Conservation (phyloP, 345 rosid species). For the Eucalyptus albens region DNA sequence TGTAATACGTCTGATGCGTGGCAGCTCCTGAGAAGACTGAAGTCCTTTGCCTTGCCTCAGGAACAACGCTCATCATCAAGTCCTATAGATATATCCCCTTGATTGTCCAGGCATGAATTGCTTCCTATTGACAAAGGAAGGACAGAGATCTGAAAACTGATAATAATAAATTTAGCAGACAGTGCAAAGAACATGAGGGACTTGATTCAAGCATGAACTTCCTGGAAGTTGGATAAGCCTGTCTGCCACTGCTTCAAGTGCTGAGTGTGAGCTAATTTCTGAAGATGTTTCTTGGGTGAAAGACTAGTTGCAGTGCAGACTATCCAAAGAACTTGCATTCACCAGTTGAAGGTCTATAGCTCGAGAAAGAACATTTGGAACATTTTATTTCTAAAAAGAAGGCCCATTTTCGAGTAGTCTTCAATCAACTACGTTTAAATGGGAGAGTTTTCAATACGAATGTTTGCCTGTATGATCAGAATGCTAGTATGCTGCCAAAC, state of each 20-base stretch:
- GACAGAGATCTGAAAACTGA: background rate
- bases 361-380: background rate
- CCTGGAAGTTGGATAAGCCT: background rate
- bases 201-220: background rate
- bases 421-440: background rate
- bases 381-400: background rate
- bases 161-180: background rate
- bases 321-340: background rate
- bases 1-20: constrained; percentile 56
- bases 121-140: background rate
- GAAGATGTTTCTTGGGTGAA: background rate
- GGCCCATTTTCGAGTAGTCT: background rate
- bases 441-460: background rate
- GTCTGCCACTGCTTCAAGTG: background rate
- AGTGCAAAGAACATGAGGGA: background rate
- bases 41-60: constrained; percentile 1
- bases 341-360: background rate
- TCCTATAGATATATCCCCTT: constrained; percentile 35
- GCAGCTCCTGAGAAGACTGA: constrained; percentile 60
- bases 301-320: background rate
- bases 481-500: background rate
- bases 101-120: background rate
- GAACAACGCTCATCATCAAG: background rate
- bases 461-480: background rate
- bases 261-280: background rate